Evolutionary conservation across 352 stramenopile genomes (phyloP).

Genomic region (Thraustotheca clavata): DNA sequence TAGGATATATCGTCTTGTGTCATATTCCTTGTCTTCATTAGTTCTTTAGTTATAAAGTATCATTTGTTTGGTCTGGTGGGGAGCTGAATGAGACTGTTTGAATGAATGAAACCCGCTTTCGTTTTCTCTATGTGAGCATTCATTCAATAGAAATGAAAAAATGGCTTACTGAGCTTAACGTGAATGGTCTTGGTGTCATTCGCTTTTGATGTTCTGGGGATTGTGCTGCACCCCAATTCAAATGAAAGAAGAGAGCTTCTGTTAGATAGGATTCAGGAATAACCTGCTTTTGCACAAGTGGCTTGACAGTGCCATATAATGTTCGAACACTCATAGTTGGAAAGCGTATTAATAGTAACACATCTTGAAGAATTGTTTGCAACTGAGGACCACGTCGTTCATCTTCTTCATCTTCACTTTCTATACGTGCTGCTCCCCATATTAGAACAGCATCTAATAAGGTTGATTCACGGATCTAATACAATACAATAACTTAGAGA

Average conservation of each 20-base stretch:
- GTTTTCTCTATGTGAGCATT: slow-evolving; percentile 37
- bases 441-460: slow-evolving; percentile 71
- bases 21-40: neutral
- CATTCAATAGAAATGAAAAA: neutral
- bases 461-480: slow-evolving; percentile 55
- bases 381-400: slow-evolving; percentile 29
- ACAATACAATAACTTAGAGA: neutral
- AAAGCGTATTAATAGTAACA: slow-evolving; percentile 80
- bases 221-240: slow-evolving; percentile 60
- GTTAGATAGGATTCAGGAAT: slow-evolving; percentile 65
- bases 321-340: slow-evolving; percentile 82
- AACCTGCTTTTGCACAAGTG: slow-evolving; percentile 51
- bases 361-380: slow-evolving; percentile 48
- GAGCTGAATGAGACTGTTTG: slow-evolving; percentile 72
- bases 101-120: slow-evolving; percentile 82
- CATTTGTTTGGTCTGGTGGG: neutral
- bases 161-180: neutral
- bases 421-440: slow-evolving; percentile 66
- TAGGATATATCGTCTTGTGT: neutral
- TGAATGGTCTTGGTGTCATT: slow-evolving; percentile 3
- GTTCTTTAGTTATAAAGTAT: neutral
- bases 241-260: slow-evolving; percentile 77
- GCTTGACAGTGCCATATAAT: slow-evolving; percentile 76
- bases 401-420: slow-evolving; percentile 18
- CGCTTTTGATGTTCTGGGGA: slow-evolving; percentile 5